A percentile compares a stretch with the other conserved stretches of the same genome.
Conservation (phyloP, 2,329 filamentous ascomycete species). For the Eutypa lata region DNA sequence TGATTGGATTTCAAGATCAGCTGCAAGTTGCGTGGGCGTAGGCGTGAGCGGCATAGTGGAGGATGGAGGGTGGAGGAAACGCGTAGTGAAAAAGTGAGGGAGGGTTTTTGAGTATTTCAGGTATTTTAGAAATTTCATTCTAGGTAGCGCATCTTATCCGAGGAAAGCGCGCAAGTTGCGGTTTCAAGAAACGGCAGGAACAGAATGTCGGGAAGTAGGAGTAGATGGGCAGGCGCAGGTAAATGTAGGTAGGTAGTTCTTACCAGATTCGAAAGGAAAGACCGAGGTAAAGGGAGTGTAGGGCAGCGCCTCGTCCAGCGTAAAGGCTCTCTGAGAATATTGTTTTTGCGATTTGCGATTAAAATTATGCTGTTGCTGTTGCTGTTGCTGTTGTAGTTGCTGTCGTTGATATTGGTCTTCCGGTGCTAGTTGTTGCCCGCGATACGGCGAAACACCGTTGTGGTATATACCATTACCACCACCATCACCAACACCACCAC, state of each 20-base stretch:
- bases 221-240: conserved; percentile 1
- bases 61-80: not conserved
- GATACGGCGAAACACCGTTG: conserved; percentile 24
- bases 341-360: not conserved
- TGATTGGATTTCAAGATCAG: conserved; percentile 7
- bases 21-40: conserved; percentile 13
- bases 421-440: conserved; percentile 6
- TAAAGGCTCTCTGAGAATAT: conserved; percentile 44
- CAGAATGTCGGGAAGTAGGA: too few species aligned
- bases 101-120: not conserved
- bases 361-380: conserved; percentile 4
- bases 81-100: not conserved
- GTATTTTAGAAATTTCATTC: not conserved
- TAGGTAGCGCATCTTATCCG: not conserved
- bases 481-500: not conserved
- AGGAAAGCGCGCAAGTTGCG: not conserved
- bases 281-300: conserved; percentile 80
- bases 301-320: conserved; percentile 73
- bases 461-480: conserved; percentile 4
- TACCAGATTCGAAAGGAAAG: conserved; percentile 74
- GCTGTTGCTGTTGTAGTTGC: conserved; percentile 12
- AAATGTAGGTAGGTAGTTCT: conserved; percentile 20
- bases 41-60: not conserved
- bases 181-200: conserved; percentile 13
- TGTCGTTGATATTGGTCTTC: conserved; percentile 13